Percentiles rank a stretch among this genome's conserved stretches.
These are phyloP conservation scores for Lactarius hatsudake DNA, from an alignment of 768 basidiomycete genomes.

Conservation along the genomic window DNA sequence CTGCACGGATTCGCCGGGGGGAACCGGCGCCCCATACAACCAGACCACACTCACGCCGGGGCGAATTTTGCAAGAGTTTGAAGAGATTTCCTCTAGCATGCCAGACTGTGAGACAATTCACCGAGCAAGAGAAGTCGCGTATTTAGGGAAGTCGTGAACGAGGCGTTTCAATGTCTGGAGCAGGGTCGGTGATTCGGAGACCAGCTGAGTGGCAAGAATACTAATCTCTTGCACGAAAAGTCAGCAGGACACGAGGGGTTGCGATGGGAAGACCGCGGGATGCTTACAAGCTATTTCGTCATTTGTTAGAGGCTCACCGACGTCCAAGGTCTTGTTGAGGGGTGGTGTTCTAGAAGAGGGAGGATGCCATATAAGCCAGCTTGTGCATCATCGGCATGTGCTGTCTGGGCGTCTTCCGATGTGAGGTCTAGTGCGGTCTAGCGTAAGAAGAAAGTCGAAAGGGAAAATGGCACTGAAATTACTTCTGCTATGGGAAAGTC, in stretches of 20 bases:
- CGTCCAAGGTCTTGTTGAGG: conserved; percentile 40
- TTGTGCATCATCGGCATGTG: conserved; percentile 22
- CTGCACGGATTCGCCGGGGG: conserved; percentile 65
- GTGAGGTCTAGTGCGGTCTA: background rate
- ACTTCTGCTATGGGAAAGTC: conserved; percentile 42
- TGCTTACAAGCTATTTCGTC: conserved; percentile 46
- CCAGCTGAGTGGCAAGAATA: conserved; percentile 68
- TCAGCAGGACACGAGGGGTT: conserved; percentile 35
- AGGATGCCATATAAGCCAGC: conserved; percentile 23
- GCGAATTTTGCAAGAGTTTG: conserved; percentile 54
- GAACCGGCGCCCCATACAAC: conserved; percentile 73
- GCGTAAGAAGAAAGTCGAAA: background rate
- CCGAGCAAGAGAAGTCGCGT: conserved; percentile 70
- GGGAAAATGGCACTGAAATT: background rate
- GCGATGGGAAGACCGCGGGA: background rate
- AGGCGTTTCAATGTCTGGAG: conserved; percentile 61
- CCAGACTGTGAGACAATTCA: conserved; percentile 54
- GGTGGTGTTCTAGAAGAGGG: conserved; percentile 14
- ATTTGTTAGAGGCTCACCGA: conserved; percentile 44
- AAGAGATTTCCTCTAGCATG: conserved; percentile 53
- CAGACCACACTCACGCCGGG: conserved; percentile 60
- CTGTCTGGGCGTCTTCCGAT: conserved; percentile 8
- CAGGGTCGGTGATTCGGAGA: conserved; percentile 54
- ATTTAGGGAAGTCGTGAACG: conserved; percentile 87
- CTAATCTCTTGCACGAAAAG: conserved; percentile 52